These are phyloP conservation scores for Hyaloscypha variabilis DNA, from an alignment of 495 filamentous ascomycete genomes.

Conservation along the genomic window DNA sequence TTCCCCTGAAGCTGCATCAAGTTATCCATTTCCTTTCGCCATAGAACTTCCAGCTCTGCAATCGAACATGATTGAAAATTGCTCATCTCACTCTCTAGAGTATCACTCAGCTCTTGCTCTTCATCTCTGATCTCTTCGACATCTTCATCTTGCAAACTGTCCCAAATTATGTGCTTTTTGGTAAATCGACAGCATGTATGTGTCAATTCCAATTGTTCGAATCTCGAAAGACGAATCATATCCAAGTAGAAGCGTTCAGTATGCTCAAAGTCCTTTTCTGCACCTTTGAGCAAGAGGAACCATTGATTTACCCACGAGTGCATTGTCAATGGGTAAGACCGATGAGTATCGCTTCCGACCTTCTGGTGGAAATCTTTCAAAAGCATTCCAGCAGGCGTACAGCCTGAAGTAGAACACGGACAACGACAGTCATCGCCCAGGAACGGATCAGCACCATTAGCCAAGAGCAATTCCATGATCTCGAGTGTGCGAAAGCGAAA, in stretches of 20 bases:
- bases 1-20: too few species aligned
- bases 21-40: too few species aligned
- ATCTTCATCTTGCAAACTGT: too few species aligned
- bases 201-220: constrained; percentile 15
- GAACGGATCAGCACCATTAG: neutral
- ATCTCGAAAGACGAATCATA: constrained; percentile 1
- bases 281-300: neutral
- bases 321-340: too few species aligned
- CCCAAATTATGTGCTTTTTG: too few species aligned
- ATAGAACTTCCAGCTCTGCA: too few species aligned
- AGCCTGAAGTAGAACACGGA: neutral
- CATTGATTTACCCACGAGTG: too few species aligned
- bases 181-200: constrained; percentile 12
- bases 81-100: too few species aligned
- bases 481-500: neutral
- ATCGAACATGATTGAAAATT: too few species aligned
- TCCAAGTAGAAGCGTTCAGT: neutral
- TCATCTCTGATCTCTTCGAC: too few species aligned
- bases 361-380: neutral
- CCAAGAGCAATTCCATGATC: neutral
- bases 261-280: neutral
- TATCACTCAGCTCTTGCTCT: too few species aligned
- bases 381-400: neutral
- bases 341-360: too few species aligned
- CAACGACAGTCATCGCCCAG: neutral